Conservation (phyloP, 192 early-diverging fungal species). For the Entomortierella beljakovae region DNA sequence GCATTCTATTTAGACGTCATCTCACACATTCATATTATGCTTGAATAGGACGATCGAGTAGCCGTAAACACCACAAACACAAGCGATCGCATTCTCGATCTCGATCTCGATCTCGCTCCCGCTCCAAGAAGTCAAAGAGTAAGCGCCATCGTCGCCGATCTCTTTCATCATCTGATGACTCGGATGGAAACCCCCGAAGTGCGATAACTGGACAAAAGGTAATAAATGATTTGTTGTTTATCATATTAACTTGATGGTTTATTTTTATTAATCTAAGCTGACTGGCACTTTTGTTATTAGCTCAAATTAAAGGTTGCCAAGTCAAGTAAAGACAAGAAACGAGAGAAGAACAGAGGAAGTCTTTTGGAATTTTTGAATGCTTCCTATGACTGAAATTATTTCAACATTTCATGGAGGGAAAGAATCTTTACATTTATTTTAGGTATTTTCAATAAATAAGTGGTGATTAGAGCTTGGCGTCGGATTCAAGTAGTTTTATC, state of each 20-base stretch:
- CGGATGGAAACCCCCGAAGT: constrained; percentile 33
- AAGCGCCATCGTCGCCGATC: constrained; percentile 39
- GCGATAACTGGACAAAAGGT: constrained; percentile 48
- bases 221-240: neutral
- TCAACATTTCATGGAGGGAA: neutral
- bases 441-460: neutral
- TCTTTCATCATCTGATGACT: constrained; percentile 28
- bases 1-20: too few species aligned
- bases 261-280: neutral
- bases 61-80: constrained; percentile 25
- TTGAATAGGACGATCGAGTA: constrained; percentile 18
- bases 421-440: neutral
- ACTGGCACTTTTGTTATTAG: neutral
- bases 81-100: constrained; percentile 21
- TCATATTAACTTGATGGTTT: neutral
- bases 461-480: constrained; percentile 11
- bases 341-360: constrained; percentile 46
- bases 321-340: constrained; percentile 48
- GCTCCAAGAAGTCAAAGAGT: constrained; percentile 38
- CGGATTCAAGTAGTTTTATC: constrained; percentile 15
- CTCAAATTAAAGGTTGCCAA: constrained; percentile 43
- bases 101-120: too few species aligned
- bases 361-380: constrained; percentile 47
- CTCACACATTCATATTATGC: neutral
- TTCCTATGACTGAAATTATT: constrained; percentile 23